Evolutionary conservation across 208 protist genomes (phyloP).

Genomic region (Leishmania martiniquensis): DNA sequence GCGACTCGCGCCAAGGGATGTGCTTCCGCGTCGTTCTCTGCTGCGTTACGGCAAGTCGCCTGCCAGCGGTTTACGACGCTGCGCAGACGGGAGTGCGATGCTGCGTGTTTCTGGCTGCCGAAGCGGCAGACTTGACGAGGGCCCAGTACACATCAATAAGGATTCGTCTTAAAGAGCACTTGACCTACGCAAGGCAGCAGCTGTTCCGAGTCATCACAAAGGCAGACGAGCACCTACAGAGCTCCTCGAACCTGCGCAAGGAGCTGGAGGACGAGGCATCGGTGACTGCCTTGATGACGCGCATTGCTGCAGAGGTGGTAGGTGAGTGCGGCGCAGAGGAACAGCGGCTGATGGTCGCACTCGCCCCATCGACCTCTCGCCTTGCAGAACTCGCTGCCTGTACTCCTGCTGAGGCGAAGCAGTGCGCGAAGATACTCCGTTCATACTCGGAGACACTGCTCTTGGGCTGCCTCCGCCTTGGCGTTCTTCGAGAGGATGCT

Average conservation of each 20-base stretch:
- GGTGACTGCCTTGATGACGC: slow-evolving; percentile 3
- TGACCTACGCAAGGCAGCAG: slow-evolving; percentile 27
- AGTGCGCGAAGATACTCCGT: slow-evolving; percentile 10
- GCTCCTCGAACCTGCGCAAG: not conserved
- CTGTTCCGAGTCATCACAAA: slow-evolving; percentile 55
- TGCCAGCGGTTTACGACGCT: slow-evolving; percentile 39
- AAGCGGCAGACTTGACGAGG: slow-evolving; percentile 43
- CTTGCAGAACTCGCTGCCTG: slow-evolving; percentile 16
- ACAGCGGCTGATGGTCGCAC: slow-evolving; percentile 14
- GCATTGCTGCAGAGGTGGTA: not conserved
- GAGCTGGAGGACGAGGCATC: not conserved
- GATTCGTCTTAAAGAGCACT: slow-evolving; percentile 30
- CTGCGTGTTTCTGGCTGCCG: slow-evolving; percentile 49
- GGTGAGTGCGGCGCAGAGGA: slow-evolving; percentile 12
- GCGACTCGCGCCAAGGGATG: not conserved
- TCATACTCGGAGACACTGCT: slow-evolving; percentile 8
- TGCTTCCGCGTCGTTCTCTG: slow-evolving; percentile 33
- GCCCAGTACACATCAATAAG: slow-evolving; percentile 34
- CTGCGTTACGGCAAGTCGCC: slow-evolving; percentile 18
- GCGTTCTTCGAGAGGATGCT: not conserved
- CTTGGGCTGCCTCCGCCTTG: slow-evolving; percentile 8
- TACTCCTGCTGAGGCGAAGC: not conserved
- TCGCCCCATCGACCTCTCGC: slow-evolving; percentile 20
- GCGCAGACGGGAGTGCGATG: slow-evolving; percentile 32
- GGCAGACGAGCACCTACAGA: slow-evolving; percentile 45